These are phyloP conservation scores for Linnemannia schmuckeri DNA, from an alignment of 192 early-diverging fungal genomes.

Conservation along the genomic window DNA sequence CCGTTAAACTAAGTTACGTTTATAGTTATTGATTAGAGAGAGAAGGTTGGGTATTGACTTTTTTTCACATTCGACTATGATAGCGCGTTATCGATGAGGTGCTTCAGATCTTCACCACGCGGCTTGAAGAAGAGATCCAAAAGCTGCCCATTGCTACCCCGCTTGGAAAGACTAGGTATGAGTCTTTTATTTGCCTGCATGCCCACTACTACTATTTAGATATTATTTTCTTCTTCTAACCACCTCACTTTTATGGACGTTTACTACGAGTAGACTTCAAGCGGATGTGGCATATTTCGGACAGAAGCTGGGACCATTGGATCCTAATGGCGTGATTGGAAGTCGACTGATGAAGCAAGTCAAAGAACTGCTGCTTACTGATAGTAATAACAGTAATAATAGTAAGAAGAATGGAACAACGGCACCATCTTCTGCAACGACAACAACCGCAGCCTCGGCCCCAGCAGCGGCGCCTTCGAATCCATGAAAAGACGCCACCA, in stretches of 20 bases:
- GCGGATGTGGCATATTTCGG: constrained; percentile 48
- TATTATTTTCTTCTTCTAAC: neutral
- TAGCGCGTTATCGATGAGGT: constrained; percentile 84
- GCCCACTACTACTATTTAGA: neutral
- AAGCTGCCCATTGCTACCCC: constrained; percentile 61
- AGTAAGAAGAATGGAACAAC: constrained; percentile 33
- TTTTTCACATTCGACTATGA: neutral
- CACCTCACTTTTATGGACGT: neutral
- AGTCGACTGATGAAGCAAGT: constrained; percentile 48
- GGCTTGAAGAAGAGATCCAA: constrained; percentile 80
- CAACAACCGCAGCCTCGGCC: neutral
- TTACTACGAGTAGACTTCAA: constrained; percentile 20
- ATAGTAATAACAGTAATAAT: neutral
- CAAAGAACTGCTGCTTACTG: constrained; percentile 31
- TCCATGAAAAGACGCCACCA: neutral
- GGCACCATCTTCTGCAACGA: neutral
- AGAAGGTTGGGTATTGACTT: neutral
- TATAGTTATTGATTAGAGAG: neutral
- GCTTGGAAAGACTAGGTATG: constrained; percentile 77
- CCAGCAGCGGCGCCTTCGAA: neutral
- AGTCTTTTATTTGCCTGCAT: neutral
- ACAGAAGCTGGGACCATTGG: constrained; percentile 38
- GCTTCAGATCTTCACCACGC: constrained; percentile 79
- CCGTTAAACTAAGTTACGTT: neutral
- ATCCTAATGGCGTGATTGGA: constrained; percentile 48